Conservation (phyloP, 176 grass and related monocot genomes). For the Secale cereale region DNA sequence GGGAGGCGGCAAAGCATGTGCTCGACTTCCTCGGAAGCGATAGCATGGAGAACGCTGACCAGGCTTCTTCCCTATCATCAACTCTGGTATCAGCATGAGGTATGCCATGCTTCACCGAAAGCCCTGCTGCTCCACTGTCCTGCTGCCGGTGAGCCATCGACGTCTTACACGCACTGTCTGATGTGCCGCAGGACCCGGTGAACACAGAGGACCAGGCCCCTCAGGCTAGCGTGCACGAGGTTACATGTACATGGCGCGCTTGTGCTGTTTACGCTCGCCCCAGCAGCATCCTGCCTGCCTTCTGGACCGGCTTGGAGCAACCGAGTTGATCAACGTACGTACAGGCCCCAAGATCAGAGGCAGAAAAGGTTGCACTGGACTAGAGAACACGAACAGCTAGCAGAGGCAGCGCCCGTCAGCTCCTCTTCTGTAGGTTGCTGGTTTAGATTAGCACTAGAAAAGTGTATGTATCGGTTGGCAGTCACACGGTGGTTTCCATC, state of each 20-base stretch:
- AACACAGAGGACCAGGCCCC: not conserved
- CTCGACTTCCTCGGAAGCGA: constrained; percentile 55
- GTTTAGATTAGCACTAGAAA: not conserved
- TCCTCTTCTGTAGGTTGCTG: not conserved
- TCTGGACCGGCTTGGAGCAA: not conserved
- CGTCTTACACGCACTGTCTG: not conserved
- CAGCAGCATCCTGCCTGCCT: not conserved
- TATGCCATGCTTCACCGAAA: not conserved
- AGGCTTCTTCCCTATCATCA: not conserved
- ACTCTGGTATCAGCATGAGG: not conserved
- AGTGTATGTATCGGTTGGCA: not conserved
- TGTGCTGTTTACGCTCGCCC: not conserved
- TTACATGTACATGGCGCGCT: not conserved
- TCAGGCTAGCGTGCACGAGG: not conserved
- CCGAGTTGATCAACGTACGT: not conserved
- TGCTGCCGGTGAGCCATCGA: not conserved
- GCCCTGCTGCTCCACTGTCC: not conserved
- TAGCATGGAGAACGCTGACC: not conserved
- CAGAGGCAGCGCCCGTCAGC: not conserved
- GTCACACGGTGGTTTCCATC: not conserved
- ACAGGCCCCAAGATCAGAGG: not conserved
- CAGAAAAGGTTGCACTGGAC: not conserved
- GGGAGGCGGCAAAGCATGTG: constrained; percentile 33
- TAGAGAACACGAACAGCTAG: not conserved
- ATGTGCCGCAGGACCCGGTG: constrained; percentile 20